Percentiles rank a stretch among this genome's conserved stretches.
phyloP scores from a whole-genome alignment of 2,329 filamentous ascomycete genomes.

The Aspergillus cejpii region DNA sequence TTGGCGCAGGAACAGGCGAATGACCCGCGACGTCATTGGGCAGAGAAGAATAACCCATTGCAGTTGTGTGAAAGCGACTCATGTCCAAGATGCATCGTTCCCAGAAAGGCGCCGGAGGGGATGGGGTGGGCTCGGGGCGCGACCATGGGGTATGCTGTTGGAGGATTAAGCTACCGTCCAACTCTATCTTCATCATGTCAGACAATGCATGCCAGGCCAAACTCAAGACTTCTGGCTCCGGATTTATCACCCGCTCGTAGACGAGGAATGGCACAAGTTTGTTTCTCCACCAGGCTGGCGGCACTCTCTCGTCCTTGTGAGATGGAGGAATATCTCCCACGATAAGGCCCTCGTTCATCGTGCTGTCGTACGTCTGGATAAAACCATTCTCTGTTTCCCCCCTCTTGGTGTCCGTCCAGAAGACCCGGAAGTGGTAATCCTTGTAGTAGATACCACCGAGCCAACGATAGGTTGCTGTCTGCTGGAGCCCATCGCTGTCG shows the following conservation, averaged over 20 bases:
- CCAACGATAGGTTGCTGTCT: constrained; percentile 31
- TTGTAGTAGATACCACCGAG: constrained; percentile 33
- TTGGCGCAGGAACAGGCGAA: neutral
- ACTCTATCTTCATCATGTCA: constrained; percentile 7
- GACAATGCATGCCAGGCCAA: constrained; percentile 10
- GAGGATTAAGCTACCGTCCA: constrained; percentile 4
- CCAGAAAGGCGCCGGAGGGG: constrained; percentile 5
- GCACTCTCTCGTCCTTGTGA: constrained; percentile 19
- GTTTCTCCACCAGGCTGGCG: constrained; percentile 19
- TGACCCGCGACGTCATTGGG: neutral
- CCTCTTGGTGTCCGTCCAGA: constrained; percentile 27
- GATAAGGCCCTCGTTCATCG: constrained; percentile 22
- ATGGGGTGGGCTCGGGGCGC: neutral
- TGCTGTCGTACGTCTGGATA: constrained; percentile 30
- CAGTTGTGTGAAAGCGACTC: constrained; percentile 3
- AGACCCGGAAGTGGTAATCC: constrained; percentile 21
- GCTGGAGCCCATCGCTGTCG: constrained; percentile 10
- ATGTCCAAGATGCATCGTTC: neutral
- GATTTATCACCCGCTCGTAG: constrained; percentile 32
- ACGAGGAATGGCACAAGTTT: constrained; percentile 25
- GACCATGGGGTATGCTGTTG: constrained; percentile 8
- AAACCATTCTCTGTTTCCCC: constrained; percentile 20
- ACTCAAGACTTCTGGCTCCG: constrained; percentile 14
- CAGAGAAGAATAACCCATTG: too few species aligned
- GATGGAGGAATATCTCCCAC: constrained; percentile 19